phyloP scores from a whole-genome alignment of 805 yeast species.

The Myxozyma geophila region DNA sequence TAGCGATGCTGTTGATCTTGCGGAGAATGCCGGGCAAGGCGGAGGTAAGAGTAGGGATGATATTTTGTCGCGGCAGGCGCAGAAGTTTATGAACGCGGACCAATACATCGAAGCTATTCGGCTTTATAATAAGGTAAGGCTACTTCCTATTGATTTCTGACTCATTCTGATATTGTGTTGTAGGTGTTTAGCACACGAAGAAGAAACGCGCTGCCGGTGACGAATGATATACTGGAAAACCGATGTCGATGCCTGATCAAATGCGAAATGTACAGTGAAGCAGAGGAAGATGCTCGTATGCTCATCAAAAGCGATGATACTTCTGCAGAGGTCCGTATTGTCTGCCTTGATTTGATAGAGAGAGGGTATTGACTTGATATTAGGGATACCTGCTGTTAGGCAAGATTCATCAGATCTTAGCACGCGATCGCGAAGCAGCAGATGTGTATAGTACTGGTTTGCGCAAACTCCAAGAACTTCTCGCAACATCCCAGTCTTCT shows the following conservation, averaged over 20 bases:
- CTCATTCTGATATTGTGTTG: background rate
- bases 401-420: constrained; percentile 8
- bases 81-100: constrained; percentile 5
- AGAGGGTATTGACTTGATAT: background rate
- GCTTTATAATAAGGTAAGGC: background rate
- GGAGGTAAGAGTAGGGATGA: background rate
- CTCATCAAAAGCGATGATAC: constrained; percentile 12
- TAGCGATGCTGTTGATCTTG: background rate
- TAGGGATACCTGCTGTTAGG: constrained; percentile 24
- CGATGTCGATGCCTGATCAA: constrained; percentile 10
- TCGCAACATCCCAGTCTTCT: background rate
- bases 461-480: constrained; percentile 1
- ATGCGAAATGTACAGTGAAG: constrained; percentile 5
- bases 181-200: constrained; percentile 5
- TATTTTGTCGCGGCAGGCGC: constrained; percentile 12
- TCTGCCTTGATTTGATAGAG: background rate
- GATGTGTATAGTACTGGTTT: constrained; percentile 11
- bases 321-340: constrained; percentile 7
- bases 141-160: background rate
- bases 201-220: constrained; percentile 1
- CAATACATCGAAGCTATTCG: constrained; percentile 4
- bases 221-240: background rate
- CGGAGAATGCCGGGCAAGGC: background rate
- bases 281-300: constrained; percentile 11
- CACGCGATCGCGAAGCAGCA: constrained; percentile 9